A percentile compares a stretch with the other conserved stretches of the same genome.
Conservation (phyloP, 2,329 filamentous ascomycete genomes). For the Parastagonospora avenae region DNA sequence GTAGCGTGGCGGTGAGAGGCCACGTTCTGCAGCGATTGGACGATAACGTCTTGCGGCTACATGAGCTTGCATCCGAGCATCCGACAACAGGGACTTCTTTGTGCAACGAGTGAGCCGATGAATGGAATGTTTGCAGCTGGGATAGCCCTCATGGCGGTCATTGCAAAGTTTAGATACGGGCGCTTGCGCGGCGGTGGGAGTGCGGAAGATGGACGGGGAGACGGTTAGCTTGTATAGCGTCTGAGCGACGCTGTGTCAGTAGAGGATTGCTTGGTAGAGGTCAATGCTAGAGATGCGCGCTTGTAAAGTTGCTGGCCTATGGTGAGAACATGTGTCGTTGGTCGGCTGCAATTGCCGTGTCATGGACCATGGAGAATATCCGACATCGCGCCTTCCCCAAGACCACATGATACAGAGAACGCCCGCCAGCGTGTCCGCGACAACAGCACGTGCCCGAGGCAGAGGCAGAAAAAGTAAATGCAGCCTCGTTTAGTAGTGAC, state of each 20-base stretch:
- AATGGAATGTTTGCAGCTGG: background rate
- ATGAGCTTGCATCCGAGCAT: conserved; percentile 18
- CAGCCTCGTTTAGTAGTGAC: background rate
- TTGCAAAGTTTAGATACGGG: conserved; percentile 17
- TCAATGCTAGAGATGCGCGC: background rate
- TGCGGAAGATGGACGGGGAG: background rate
- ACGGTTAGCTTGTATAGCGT: background rate
- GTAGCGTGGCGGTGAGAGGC: conserved; percentile 35
- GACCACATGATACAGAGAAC: background rate
- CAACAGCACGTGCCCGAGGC: too few species aligned
- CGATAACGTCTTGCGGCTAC: conserved; percentile 23
- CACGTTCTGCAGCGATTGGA: conserved; percentile 47
- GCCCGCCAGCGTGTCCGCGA: too few species aligned
- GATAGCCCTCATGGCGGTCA: background rate
- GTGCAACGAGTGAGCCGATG: conserved; percentile 10
- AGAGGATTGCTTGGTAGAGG: background rate
- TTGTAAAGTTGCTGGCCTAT: conserved; percentile 4
- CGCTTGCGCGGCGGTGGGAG: background rate
- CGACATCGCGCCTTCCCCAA: background rate
- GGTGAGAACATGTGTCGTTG: conserved; percentile 13
- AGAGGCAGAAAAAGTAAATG: background rate
- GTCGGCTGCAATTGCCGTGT: conserved; percentile 7
- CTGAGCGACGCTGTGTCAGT: background rate
- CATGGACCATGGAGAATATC: background rate
- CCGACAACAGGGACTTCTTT: conserved; percentile 8